Evolutionary conservation across 805 yeast species (phyloP), one percentile per base, ranked within the genome.

Genomic region (Metschnikowia borealis): DNA sequence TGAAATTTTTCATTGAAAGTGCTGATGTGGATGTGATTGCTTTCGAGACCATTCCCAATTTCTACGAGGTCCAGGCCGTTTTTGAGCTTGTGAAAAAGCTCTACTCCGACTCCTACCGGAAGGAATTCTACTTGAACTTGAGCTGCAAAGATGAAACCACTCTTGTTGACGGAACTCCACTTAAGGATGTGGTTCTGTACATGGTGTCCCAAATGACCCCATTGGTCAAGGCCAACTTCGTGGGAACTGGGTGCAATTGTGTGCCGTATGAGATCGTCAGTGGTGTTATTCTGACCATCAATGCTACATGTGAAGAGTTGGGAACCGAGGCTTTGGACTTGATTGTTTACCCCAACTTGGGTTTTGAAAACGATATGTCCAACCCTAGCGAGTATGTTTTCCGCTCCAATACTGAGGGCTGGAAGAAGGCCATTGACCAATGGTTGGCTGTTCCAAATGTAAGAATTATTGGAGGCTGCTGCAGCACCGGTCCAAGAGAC

Each of bases 301-400:
- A 58, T 41, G 42, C 44, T n/a, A 39, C 46, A 6, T 36, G 59
- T 58, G 23, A 41, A 44, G 20, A 41, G 46, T 33, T 52, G 41
- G 44, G 45, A 38, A 40, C 54, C 15, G 44, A 44, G 11, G 51
- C 55, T 5, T 40, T 71, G 32, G 80, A 82, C 3, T 59, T 84
- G 29, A 62, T 84, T 3, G 75, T 81, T 2, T 87, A 87, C 62
- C 95, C 96, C 8, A 88, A 88, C 65, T 81, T 87, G 41, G 94
- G 94, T 1, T 89, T 84, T 60, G 63, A 71, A 7, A 85, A 83
- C 61, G 82, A 83, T 57, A 78, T 76, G 32, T 56, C 57, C 6
- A 69, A 69, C 10, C 74, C 52, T 14, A 55, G 78, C 51, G 55
- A 63, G 44, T 64, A 58, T 49, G 54, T 48, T 36, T 58, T 62